These are phyloP conservation scores for Calocera viscosa DNA, from an alignment of 768 basidiomycete genomes.

Conservation along the genomic window DNA sequence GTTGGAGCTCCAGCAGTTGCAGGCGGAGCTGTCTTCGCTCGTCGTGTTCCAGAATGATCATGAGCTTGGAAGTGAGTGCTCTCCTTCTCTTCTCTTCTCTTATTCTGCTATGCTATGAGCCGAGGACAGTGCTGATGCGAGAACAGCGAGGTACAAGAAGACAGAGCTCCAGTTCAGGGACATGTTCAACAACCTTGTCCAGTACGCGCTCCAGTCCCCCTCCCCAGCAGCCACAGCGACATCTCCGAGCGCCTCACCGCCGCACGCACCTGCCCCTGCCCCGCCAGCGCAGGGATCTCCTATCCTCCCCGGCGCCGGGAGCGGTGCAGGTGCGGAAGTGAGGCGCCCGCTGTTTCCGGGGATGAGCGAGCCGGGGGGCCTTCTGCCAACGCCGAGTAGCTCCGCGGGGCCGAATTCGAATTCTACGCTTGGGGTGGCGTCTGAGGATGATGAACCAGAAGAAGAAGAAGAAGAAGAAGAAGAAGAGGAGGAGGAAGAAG, in stretches of 20 bases:
- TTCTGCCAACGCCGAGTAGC: no score
- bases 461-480: conserved; percentile 35
- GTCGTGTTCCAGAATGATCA: background rate
- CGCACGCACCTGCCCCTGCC: no score
- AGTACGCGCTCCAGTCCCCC: background rate
- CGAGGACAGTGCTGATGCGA: no score
- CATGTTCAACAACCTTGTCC: background rate
- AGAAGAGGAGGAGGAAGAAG: conserved; percentile 50
- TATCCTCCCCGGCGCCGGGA: no score
- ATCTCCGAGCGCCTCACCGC: background rate
- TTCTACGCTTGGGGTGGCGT: conserved; percentile 55
- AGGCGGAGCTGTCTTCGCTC: background rate
- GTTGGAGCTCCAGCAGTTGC: background rate
- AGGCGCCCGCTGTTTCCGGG: no score
- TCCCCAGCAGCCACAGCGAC: background rate
- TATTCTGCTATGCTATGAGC: background rate
- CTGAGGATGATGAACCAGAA: conserved; percentile 27
- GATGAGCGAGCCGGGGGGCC: no score
- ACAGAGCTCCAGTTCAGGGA: conserved; percentile 1
- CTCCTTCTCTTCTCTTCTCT: background rate
- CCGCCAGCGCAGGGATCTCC: no score
- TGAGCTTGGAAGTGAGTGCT: background rate
- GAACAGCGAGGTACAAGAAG: background rate
- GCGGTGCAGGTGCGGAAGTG: no score
- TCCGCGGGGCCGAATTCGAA: conserved; percentile 14